A percentile compares a stretch with the other conserved stretches of the same genome.
Evolutionary conservation across 1,284 basidiomycete species (phyloP).

Genomic region (Chondrostereum purpureum): DNA sequence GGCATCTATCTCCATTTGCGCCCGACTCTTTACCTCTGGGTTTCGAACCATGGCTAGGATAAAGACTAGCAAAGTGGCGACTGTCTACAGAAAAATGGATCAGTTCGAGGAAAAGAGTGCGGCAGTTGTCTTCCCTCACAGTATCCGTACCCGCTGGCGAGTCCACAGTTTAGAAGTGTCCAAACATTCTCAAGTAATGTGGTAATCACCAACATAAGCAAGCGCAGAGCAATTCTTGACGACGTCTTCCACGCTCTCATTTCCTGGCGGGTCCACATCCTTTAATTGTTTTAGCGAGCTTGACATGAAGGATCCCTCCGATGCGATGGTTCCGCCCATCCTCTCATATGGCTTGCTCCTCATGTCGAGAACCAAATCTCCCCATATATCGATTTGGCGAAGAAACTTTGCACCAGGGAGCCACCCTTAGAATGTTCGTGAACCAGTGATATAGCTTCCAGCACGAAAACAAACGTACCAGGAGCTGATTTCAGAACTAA

Average conservation of each 20-base stretch:
- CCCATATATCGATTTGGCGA: conserved; percentile 11
- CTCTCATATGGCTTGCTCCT: not conserved
- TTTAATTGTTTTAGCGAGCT: conserved; percentile 15
- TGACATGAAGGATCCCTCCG: too few relatives aligned
- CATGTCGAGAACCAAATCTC: too few relatives aligned
- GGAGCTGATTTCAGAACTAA: not conserved
- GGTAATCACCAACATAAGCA: not conserved
- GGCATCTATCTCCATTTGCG: too few relatives aligned
- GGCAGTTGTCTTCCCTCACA: not conserved
- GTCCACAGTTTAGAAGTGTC: too few relatives aligned
- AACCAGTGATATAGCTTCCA: conserved; percentile 15
- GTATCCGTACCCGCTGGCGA: not conserved
- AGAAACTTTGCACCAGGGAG: conserved; percentile 24
- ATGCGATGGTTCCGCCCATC: too few relatives aligned
- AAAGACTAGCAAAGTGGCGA: not conserved
- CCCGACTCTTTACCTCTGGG: not conserved
- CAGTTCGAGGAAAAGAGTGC: not conserved
- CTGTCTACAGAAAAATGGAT: not conserved
- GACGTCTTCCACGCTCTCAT: conserved; percentile 1
- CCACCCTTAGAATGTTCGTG: conserved; percentile 17
- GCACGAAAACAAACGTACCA: conserved; percentile 6
- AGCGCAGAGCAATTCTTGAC: conserved; percentile 1
- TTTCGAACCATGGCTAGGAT: conserved; percentile 2
- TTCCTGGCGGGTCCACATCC: conserved; percentile 14
- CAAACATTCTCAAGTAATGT: too few relatives aligned